Conservation (phyloP, 306 rosid genomes). For the Heteromeles arbutifolia region DNA sequence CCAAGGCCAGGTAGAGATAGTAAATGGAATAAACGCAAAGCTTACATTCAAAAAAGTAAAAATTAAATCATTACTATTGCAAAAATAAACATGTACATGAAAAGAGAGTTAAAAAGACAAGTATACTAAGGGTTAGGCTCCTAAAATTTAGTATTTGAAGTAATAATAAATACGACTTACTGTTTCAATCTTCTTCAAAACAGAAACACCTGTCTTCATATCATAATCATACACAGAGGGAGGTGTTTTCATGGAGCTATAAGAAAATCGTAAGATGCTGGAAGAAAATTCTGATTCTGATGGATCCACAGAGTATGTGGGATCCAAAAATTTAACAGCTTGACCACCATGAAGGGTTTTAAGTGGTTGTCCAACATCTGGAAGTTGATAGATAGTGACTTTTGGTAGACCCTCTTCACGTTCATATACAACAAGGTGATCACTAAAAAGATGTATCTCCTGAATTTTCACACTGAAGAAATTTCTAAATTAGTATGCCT, state of each 20-base stretch:
- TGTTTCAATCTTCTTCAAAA: constrained; percentile 66
- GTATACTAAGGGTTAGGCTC: background rate
- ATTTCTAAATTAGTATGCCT: constrained; percentile 26
- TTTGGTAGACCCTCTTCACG: constrained; percentile 83
- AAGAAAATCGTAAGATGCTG: constrained; percentile 59
- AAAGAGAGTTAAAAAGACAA: background rate
- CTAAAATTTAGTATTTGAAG: background rate
- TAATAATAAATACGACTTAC: constrained; percentile 45
- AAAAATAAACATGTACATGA: background rate
- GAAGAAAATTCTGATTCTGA: constrained; percentile 64
- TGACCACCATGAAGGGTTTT: constrained; percentile 51
- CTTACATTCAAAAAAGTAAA: background rate
- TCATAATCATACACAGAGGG: constrained; percentile 79
- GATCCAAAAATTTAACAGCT: constrained; percentile 63
- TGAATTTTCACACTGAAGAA: constrained; percentile 74
- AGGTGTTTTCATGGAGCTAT: constrained; percentile 88
- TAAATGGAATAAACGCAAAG: background rate
- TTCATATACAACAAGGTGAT: constrained; percentile 62
- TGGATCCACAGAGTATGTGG: constrained; percentile 53
- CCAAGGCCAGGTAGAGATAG: background rate
- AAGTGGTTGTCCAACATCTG: constrained; percentile 60
- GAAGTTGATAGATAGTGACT: constrained; percentile 59
- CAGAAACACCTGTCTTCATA: constrained; percentile 60
- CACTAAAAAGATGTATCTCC: constrained; percentile 62
- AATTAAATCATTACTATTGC: background rate